Evolutionary conservation across 2,329 filamentous ascomycete species (phyloP), one percentile per base, ranked within the genome.

Genomic region (Aureobasidium subglaciale): DNA sequence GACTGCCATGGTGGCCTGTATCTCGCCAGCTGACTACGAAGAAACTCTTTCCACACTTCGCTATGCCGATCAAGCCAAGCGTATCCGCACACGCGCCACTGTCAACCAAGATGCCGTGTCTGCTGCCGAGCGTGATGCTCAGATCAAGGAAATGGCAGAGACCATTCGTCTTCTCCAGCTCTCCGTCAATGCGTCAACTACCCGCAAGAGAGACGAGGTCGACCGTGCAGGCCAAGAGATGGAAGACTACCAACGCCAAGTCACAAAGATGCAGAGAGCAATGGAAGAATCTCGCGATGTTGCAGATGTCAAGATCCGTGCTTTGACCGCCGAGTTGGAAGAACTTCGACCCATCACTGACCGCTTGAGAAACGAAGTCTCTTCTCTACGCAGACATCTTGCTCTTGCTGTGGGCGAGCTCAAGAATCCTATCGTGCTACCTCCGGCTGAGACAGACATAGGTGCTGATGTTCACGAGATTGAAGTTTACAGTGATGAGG

Each of bases 1-100:
- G 73, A 99, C 93, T 9, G 93, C 93, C 59, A 99, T 99, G 93
- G 96, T 99, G 65, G 93, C 93, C 8, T 97, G 93, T 69, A 96
- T 99, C 63, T 86, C 90, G 5, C 93, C 93, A 0, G 86, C 88
- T 0, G 93, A 99, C 73, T 97, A 99, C 68, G 93, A 99, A 56
- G 93, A 99, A 70, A 99, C 93, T 0, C 80, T 99, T 1, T 96
- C 90, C 2, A 99, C 93, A 1, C 82, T 99, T 11, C 89, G 93
- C 34, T 99, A 99, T 70, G 93, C 93, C 18, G 92, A 99, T 70
- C 92, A 97, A 72, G 93, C 93, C 59, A 99, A 99, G 77, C 87
- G 88, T 56, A 99, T 99, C 74, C 90, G 91, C 66, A 97, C 91
- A 30, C 86, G 90, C 49, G 93, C 93, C 24, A 85, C 91, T 29